Conservation (phyloP, 257 asterid species). For the Coffea canephora region DNA sequence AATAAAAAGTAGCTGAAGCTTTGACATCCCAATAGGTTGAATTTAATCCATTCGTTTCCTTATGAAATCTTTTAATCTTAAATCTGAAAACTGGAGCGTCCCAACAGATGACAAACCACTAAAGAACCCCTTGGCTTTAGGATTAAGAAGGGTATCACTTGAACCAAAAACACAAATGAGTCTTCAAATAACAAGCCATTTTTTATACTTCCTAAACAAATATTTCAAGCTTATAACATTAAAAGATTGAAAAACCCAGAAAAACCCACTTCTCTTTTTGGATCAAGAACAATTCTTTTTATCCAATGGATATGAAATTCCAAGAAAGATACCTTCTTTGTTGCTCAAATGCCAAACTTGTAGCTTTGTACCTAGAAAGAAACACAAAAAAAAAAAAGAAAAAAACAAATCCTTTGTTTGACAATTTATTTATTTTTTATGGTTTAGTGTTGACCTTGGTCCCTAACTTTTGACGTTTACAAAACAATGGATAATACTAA, state of each 20-base stretch:
- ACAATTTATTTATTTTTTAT: background rate
- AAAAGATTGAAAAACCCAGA: slow-evolving; percentile 22
- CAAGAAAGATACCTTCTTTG: slow-evolving; percentile 1
- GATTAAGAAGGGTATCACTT: slow-evolving; percentile 24
- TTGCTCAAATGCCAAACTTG: background rate
- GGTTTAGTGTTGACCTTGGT: background rate
- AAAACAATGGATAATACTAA: too few species aligned
- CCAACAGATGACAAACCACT: slow-evolving; percentile 42
- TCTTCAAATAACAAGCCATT: slow-evolving; percentile 64
- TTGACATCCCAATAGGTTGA: slow-evolving; percentile 28
- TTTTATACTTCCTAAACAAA: slow-evolving; percentile 16
- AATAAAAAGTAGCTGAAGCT: slow-evolving; percentile 37
- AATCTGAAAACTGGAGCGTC: slow-evolving; percentile 41
- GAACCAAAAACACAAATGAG: slow-evolving; percentile 47
- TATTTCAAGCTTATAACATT: slow-evolving; percentile 26
- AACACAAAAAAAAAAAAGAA: background rate
- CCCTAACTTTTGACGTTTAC: too few species aligned
- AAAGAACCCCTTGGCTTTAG: slow-evolving; percentile 32
- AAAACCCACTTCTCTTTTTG: slow-evolving; percentile 22
- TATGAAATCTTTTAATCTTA: slow-evolving; percentile 35
- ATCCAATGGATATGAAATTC: background rate
- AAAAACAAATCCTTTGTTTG: background rate
- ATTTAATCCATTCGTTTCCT: slow-evolving; percentile 44
- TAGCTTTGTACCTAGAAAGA: background rate
- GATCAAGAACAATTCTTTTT: slow-evolving; percentile 31